Percentiles rank a stretch among this genome's conserved stretches.
These are phyloP conservation scores for Viridothelium virens DNA, from an alignment of 495 filamentous ascomycete species.

Conservation along the genomic window DNA sequence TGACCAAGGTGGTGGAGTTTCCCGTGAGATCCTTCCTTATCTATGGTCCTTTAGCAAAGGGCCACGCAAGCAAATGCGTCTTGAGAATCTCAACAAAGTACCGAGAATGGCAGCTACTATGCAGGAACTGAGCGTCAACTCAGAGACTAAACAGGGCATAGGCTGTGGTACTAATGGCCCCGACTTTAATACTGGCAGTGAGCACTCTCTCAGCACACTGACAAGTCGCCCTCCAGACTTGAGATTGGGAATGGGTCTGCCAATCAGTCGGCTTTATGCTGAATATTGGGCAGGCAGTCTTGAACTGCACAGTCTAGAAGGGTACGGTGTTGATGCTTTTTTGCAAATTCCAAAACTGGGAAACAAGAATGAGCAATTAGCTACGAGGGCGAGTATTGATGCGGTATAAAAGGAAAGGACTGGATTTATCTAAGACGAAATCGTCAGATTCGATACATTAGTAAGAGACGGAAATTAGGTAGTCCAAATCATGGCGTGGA, in stretches of 20 bases:
- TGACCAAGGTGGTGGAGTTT: conserved; percentile 89
- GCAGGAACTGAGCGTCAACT: conserved; percentile 59
- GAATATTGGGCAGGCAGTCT: conserved; percentile 97
- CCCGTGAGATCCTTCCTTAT: conserved; percentile 73
- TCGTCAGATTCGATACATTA: too few species aligned
- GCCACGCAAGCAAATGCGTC: conserved; percentile 58
- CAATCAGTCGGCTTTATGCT: conserved; percentile 89
- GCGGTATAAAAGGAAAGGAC: conserved; percentile 51
- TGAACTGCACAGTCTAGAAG: conserved; percentile 87
- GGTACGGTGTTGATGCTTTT: conserved; percentile 96
- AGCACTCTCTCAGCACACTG: conserved; percentile 62
- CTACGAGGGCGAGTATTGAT: conserved; percentile 79
- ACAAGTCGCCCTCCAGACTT: conserved; percentile 79
- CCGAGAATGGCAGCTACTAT: conserved; percentile 91
- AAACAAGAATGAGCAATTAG: conserved; percentile 97
- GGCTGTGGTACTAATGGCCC: conserved; percentile 28
- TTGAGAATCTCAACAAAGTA: conserved; percentile 77
- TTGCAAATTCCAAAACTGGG: conserved; percentile 94
- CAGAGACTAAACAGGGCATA: conserved; percentile 16
- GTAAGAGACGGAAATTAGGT: too few species aligned
- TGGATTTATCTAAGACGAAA: too few species aligned
- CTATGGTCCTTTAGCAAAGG: conserved; percentile 97
- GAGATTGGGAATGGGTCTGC: conserved; percentile 85
- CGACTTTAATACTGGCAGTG: background rate
- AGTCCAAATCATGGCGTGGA: too few species aligned